Evolutionary conservation across 225 moss, liverwort and hornwort genomes (phyloP), one percentile per base, ranked within the genome.

Genomic region (Neckera pumila): DNA sequence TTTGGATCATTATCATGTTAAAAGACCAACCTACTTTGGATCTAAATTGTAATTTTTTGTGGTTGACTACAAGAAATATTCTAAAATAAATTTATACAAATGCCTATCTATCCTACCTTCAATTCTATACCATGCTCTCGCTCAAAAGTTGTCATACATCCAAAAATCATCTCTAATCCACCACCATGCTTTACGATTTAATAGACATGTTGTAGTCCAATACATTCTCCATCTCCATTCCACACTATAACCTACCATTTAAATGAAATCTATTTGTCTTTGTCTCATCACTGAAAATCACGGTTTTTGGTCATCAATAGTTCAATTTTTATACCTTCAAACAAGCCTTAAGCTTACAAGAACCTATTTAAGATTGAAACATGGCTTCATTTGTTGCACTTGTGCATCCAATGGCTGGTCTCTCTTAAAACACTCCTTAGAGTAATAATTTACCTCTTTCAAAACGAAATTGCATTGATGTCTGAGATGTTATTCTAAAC

Each of bases 161-260:
- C 10, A 34, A 34, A 65, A 34, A 5, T 34, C 34, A 10, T 65
- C 65, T 34, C 2, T 9, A 17, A 64, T 64, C 63, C 10, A 9
- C 64, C 23, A 17, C 18, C 2, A 0, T 33, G 64, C 34, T 17
- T 34, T 3, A 34, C 0, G 0, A 1, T 34, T 0, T 10, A 2
- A 65, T 18, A 3, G 2, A 64, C 17, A 33, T 64, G 9, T 31
- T 63, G 2, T 64, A 30, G 5, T 40, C 22, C 8, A 25, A 40
- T 3, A 61, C 1, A 8, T 11, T 40, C 1, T 9, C 40, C n/a
- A 38, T 70, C 14, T 23, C 7, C 22, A 38, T 69, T 3, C 25
- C 14, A 40, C 4, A 23, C 23, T 1, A 38, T 38, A 13, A 38
- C 12, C 38, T 69, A 38, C 23, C 13, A 69, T 69, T 0, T 38